A percentile compares a stretch with the other conserved stretches of the same genome.
phyloP scores from a whole-genome alignment of 78 protist species.

The Chrysochromulina parva region DNA sequence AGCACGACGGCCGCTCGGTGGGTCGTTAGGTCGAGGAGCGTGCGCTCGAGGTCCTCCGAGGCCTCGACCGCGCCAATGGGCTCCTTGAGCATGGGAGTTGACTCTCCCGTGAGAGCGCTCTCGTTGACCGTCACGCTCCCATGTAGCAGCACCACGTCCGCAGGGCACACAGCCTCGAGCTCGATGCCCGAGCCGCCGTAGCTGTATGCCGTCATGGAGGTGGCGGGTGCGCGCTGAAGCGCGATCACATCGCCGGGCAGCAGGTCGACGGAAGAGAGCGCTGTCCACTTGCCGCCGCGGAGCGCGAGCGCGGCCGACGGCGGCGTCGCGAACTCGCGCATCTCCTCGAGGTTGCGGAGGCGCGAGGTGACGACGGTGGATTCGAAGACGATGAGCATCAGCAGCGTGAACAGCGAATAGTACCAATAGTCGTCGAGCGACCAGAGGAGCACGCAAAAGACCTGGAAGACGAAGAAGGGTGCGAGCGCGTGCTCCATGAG shows the following conservation, averaged over 20 bases:
- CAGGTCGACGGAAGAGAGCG: slow-evolving; percentile 11
- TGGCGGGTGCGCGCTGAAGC: background rate
- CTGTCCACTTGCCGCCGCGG: slow-evolving; percentile 45
- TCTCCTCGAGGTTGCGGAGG: slow-evolving; percentile 37
- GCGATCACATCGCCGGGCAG: slow-evolving; percentile 79
- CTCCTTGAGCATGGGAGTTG: slow-evolving; percentile 78
- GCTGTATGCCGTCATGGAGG: background rate
- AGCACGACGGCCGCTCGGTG: slow-evolving; percentile 12
- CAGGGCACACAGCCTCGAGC: background rate
- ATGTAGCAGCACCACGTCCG: background rate
- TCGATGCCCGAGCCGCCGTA: background rate
- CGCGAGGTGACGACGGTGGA: slow-evolving; percentile 82
- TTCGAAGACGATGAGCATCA: slow-evolving; percentile 92
- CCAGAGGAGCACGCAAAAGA: slow-evolving; percentile 96
- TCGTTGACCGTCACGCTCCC: slow-evolving; percentile 87
- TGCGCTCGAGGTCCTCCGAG: background rate
- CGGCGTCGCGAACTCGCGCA: slow-evolving; percentile 41
- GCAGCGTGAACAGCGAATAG: slow-evolving; percentile 92
- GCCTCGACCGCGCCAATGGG: slow-evolving; percentile 18
- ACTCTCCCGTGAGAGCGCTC: slow-evolving; percentile 97
- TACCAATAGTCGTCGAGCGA: slow-evolving; percentile 89
- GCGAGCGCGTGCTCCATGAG: slow-evolving; percentile 91
- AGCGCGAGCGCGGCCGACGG: background rate
- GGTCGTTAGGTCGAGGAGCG: background rate
- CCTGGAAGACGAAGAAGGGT: slow-evolving; percentile 98